Evolutionary conservation across 2,329 filamentous ascomycete genomes (phyloP), one percentile per base, ranked within the genome.

Genomic region (Teratosphaeria gauchensis): DNA sequence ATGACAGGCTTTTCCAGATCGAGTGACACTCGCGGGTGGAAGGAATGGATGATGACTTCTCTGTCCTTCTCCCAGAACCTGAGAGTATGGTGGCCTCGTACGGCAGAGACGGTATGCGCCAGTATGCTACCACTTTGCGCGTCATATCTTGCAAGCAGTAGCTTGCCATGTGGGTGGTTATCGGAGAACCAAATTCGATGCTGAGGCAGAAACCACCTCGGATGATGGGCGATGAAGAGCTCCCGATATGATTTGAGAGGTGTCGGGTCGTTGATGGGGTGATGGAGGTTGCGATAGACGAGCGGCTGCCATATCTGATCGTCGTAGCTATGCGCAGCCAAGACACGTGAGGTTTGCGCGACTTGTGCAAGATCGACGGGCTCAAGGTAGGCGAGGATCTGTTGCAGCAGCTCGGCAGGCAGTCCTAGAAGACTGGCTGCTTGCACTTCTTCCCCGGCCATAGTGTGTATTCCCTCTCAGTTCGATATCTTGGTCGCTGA

Each of bases 181-280:
- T 96, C 90, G 60, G 84, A 83, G 68, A 96, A 92, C 92, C 92
- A 96, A 63, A 96, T 78, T 72, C 89, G 92, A 69, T 89, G 79
- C 56, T 82, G 84, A 0, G 89, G 80, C 1, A 96, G 78, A 68
- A 95, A 96, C 92, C 92, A 96, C 66, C 86, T 84, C 0, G 87
- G 86, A 63, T 94, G 82, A 70, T 94, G 88, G 21, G 85, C 80
- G 51, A 81, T 76, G 71, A 88, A 96, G 2, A 96, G 81, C 30
- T 87, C 80, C 59, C 83, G 83, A 73, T 86, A 96, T 28, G 79
- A 85, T 1, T 75, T 65, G 66, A 81, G 85, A 6, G 86, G 85
- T 6, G 78, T 79, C 0, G 85, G 78, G 1, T 73, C 73, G 1
- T 74, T 72, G 31, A 91, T 74, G 19, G 72, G 66, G 35, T 81